phyloP scores from a whole-genome alignment of 2,329 filamentous ascomycete genomes.

The Alternaria tenuissima region DNA sequence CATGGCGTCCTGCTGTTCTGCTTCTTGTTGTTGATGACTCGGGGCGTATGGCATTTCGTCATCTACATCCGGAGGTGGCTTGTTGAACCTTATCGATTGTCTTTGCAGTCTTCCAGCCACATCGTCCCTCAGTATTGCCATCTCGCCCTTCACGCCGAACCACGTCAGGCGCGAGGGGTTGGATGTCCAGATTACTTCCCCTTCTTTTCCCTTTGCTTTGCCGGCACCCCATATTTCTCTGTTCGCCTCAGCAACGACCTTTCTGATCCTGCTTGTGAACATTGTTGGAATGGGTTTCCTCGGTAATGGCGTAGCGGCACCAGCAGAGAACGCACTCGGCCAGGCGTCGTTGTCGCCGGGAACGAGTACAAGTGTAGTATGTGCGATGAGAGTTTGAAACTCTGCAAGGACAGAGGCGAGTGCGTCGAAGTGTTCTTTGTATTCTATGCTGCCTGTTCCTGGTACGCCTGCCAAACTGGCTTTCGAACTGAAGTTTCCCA shows the following conservation, averaged over 20 bases:
- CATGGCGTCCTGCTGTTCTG: constrained; percentile 49
- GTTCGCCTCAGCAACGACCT: constrained; percentile 81
- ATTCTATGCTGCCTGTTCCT: constrained; percentile 85
- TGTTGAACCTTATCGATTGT: constrained; percentile 75
- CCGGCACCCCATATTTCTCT: constrained; percentile 65
- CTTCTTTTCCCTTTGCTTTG: constrained; percentile 59
- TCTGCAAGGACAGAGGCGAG: constrained; percentile 84
- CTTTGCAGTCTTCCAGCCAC: constrained; percentile 80
- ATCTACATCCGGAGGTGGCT: constrained; percentile 51
- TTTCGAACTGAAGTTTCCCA: constrained; percentile 79
- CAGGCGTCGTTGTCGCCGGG: constrained; percentile 98
- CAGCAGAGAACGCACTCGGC: constrained; percentile 83
- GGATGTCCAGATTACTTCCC: constrained; percentile 84
- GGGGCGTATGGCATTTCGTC: constrained; percentile 34
- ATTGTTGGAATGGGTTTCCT: constrained; percentile 79
- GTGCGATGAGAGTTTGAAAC: constrained; percentile 80
- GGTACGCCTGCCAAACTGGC: constrained; percentile 69
- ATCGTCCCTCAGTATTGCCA: constrained; percentile 88
- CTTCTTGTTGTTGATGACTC: constrained; percentile 15
- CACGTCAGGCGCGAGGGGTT: constrained; percentile 84
- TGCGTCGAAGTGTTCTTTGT: constrained; percentile 94
- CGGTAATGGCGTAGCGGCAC: constrained; percentile 74
- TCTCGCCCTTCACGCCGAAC: constrained; percentile 87
- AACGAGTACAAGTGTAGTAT: constrained; percentile 87
- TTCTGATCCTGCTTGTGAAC: constrained; percentile 86